Conservation (phyloP, 768 basidiomycete genomes). For the Neoboletus magnificus region DNA sequence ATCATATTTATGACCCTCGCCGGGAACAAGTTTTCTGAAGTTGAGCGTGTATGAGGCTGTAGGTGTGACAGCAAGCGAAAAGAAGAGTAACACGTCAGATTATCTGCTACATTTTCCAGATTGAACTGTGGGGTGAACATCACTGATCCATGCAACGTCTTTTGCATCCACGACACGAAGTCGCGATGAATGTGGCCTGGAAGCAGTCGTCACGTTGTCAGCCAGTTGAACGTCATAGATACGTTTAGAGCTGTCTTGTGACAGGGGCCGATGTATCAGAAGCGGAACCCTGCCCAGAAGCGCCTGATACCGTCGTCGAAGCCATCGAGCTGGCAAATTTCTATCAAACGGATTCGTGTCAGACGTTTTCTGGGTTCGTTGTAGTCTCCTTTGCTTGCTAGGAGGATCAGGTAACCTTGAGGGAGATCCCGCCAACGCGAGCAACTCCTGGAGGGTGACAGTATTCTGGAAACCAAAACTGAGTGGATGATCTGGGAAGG, state of each 20-base stretch:
- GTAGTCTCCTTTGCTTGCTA: constrained; percentile 20
- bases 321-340: constrained; percentile 26
- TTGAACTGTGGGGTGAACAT: constrained; percentile 1
- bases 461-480: constrained; percentile 41
- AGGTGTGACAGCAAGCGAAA: not conserved
- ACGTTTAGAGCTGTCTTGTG: constrained; percentile 1
- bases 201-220: constrained; percentile 26
- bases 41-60: not conserved
- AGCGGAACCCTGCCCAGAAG: constrained; percentile 62
- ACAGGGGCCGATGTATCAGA: constrained; percentile 35
- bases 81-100: not conserved
- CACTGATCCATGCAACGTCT: constrained; percentile 37
- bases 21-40: not conserved
- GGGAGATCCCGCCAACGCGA: constrained; percentile 40
- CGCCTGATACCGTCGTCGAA: constrained; percentile 53
- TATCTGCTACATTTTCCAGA: constrained; percentile 2
- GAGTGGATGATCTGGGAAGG: constrained; percentile 27
- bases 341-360: constrained; percentile 16
- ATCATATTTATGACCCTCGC: constrained; percentile 9
- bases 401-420: constrained; percentile 29
- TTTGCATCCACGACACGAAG: constrained; percentile 25
- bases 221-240: constrained; percentile 33
- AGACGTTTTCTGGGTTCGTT: not conserved
- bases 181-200: constrained; percentile 15
- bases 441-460: constrained; percentile 44